Evolutionary conservation across 495 filamentous ascomycete genomes (phyloP).

Genomic region (Daldinia childiae): DNA sequence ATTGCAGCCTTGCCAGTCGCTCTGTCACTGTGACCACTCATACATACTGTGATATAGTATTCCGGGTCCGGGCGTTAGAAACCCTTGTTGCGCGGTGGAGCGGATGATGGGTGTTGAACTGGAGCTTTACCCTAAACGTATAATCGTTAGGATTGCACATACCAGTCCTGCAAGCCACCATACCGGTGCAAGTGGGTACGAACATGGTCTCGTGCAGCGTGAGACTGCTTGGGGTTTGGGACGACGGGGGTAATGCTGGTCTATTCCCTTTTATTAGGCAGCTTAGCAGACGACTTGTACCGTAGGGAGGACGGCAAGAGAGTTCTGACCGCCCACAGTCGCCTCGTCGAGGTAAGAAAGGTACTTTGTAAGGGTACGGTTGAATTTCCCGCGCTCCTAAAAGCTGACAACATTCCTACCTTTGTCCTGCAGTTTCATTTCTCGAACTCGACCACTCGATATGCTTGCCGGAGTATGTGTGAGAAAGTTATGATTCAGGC

Average conservation of each 20-base stretch:
- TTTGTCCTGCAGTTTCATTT: slow-evolving; percentile 38
- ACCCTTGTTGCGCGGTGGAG: slow-evolving; percentile 26
- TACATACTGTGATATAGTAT: slow-evolving; percentile 40
- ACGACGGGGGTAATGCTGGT: slow-evolving; percentile 35
- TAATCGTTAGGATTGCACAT: slow-evolving; percentile 39
- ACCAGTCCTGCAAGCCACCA: slow-evolving; percentile 42
- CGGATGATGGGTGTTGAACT: slow-evolving; percentile 34
- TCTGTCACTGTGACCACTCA: slow-evolving; percentile 32
- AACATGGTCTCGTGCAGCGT: slow-evolving; percentile 41
- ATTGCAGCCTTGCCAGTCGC: slow-evolving; percentile 32
- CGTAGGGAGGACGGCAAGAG: slow-evolving; percentile 28
- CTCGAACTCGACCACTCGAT: slow-evolving; percentile 33
- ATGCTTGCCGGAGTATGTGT: slow-evolving; percentile 22
- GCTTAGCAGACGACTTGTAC: slow-evolving; percentile 37
- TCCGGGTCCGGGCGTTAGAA: slow-evolving; percentile 33
- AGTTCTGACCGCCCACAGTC: slow-evolving; percentile 38
- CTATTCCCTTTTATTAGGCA: slow-evolving; percentile 37
- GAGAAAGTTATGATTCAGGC: slow-evolving; percentile 34
- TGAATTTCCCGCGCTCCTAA: slow-evolving; percentile 39
- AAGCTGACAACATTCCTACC: slow-evolving; percentile 30
- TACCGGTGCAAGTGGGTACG: slow-evolving; percentile 39
- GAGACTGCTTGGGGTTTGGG: slow-evolving; percentile 44
- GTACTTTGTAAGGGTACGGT: slow-evolving; percentile 8
- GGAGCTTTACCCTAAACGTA: slow-evolving; percentile 32
- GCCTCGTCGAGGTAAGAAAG: slow-evolving; percentile 28